These are phyloP conservation scores for Yamadazyma akitaensis DNA, from an alignment of 805 yeast genomes.

Conservation along the genomic window DNA sequence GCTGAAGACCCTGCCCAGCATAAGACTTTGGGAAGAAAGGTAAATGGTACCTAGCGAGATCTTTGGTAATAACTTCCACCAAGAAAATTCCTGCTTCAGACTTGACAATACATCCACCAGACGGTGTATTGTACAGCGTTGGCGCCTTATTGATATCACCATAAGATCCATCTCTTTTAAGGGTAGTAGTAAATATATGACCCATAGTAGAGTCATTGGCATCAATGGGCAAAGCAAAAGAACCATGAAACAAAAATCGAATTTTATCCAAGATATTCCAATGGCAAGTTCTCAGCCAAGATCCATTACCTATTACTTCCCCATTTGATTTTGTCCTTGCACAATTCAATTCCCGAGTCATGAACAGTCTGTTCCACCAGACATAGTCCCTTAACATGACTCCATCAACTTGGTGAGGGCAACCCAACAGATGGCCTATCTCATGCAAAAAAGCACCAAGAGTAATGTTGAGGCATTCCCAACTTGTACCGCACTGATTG, in stretches of 20 bases:
- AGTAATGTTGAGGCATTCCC: slow-evolving; percentile 87
- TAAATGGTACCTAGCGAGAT: slow-evolving; percentile 52
- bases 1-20: slow-evolving; percentile 62
- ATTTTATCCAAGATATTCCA: slow-evolving; percentile 85
- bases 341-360: slow-evolving; percentile 63
- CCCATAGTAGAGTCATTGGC: slow-evolving; percentile 23
- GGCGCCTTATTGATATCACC: slow-evolving; percentile 20
- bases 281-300: slow-evolving; percentile 62
- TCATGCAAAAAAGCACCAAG: slow-evolving; percentile 95
- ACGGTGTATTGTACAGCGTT: slow-evolving; percentile 18
- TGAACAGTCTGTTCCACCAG: slow-evolving; percentile 75
- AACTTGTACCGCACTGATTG: slow-evolving; percentile 76
- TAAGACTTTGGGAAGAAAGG: slow-evolving; percentile 57
- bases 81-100: slow-evolving; percentile 69
- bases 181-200: slow-evolving; percentile 32
- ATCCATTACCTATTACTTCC: slow-evolving; percentile 35
- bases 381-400: slow-evolving; percentile 88
- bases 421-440: slow-evolving; percentile 85
- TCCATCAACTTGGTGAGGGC: slow-evolving; percentile 89
- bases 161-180: slow-evolving; percentile 15
- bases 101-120: slow-evolving; percentile 34
- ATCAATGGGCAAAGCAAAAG: slow-evolving; percentile 71
- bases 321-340: slow-evolving; percentile 50
- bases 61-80: slow-evolving; percentile 63
- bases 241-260: slow-evolving; percentile 77